Evolutionary conservation across 306 rosid species (phyloP), one percentile per base, ranked within the genome.

Genomic region (Castanea mollissima): DNA sequence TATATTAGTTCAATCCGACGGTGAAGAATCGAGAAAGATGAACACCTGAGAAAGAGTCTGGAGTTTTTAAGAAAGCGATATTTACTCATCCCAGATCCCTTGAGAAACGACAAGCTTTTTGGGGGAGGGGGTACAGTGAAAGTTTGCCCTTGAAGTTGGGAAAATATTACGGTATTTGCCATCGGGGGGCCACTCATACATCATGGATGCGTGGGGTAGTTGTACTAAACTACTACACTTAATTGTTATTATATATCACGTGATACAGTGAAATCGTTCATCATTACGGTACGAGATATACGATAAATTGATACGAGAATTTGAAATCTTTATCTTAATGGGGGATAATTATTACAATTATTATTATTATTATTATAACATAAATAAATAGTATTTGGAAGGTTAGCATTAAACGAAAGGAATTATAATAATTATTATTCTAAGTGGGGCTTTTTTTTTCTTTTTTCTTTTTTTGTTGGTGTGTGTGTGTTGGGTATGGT

Each of bases 61-160:
- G 74, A 69, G 65, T 54, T 41, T 67, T 62, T 70, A 25, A 74
- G 85, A 86, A 82, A 85, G 85, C 84, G 80, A 74, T 85, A 51
- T 84, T 91, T 56, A 82, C 88, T 54, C 78, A 75, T 74, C 75
- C 81, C 56, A 82, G 87, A 90, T 89, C 91, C 90, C 82, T 64
- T 65, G 59, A 79, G 74, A 82, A 84, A 92, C 92, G 94, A 89
- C 98, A 87, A 87, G 82, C 74, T 86, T 85, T 82, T 62, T 71
- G 2, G 84, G 2, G 84, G 81, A 59, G 18, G 71, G 80, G 71
- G 67, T 78, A 75, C 20, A 1, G 46, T 0, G 2, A 51, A 65
- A 7, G 2, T 16, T 77, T 88, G 34, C 83, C 93, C 88, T 63
- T 34, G 19, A 19, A 70, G 8, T 80, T 83, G 5, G 13, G 0